Evolutionary conservation across 306 rosid genomes (phyloP).

Genomic region (Crataegus laevigata): DNA sequence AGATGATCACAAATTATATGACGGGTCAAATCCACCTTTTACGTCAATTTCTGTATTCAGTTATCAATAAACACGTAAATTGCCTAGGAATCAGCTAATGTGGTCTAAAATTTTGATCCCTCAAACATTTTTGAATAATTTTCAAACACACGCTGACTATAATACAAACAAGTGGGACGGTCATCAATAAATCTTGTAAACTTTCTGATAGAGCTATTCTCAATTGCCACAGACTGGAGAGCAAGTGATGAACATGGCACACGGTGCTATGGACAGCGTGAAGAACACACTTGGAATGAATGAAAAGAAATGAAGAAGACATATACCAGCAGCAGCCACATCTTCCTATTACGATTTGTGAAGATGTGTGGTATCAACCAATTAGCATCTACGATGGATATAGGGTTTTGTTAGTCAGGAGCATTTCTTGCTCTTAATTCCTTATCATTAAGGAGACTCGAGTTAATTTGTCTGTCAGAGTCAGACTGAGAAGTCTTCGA

Average conservation of each 20-base stretch:
- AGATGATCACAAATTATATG: neutral
- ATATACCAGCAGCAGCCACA: neutral
- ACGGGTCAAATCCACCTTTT: neutral
- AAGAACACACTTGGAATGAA: conserved; percentile 58
- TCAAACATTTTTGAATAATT: too few species aligned
- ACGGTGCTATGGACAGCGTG: conserved; percentile 46
- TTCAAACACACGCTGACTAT: neutral
- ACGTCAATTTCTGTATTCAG: too few species aligned
- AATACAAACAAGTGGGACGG: neutral
- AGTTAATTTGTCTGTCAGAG: neutral
- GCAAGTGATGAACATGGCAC: conserved; percentile 54
- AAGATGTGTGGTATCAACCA: neutral
- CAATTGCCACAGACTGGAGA: conserved; percentile 44
- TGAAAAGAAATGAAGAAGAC: conserved; percentile 19
- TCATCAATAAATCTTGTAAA: neutral
- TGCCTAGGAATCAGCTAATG: neutral
- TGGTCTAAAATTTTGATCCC: too few species aligned
- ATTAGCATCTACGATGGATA: neutral
- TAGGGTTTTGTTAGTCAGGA: neutral
- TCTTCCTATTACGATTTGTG: neutral
- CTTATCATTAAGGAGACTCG: conserved; percentile 16
- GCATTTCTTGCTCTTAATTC: conserved; percentile 15
- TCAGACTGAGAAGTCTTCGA: neutral
- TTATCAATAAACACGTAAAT: too few species aligned
- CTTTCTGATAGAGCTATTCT: neutral